phyloP scores from a whole-genome alignment of 345 rosid species.

The Eucalyptus shirleyi region DNA sequence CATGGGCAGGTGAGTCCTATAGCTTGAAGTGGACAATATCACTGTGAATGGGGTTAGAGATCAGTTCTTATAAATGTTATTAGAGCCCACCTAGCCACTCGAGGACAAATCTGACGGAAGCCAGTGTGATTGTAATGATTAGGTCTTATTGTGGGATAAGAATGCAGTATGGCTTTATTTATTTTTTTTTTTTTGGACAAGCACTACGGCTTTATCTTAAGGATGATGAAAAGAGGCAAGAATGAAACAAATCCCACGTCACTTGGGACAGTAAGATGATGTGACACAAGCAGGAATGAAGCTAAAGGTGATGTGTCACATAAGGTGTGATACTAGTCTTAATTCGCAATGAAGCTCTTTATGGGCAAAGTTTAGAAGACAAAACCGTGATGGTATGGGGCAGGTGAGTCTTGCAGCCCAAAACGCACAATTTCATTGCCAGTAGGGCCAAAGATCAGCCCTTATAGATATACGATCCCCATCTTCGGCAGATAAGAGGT shows the following conservation, averaged over 20 bases:
- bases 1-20: too few species aligned
- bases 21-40: too few species aligned
- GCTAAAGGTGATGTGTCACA: rapidly evolving
- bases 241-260: rapidly evolving
- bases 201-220: rapidly evolving
- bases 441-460: too few species aligned
- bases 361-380: background rate
- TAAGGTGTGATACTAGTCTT: background rate
- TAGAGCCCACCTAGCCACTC: too few species aligned
- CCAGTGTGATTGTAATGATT: too few species aligned
- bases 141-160: rapidly evolving
- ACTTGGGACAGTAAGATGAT: rapidly evolving
- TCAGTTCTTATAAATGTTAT: too few species aligned
- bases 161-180: rapidly evolving
- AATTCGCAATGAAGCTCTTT: too few species aligned
- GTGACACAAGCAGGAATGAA: background rate
- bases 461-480: background rate
- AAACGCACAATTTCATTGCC: too few species aligned
- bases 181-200: too few species aligned
- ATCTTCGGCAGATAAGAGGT: background rate
- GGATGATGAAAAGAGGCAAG: rapidly evolving
- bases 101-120: rapidly evolving
- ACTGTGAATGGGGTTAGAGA: too few species aligned
- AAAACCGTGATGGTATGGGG: too few species aligned
- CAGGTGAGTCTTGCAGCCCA: too few species aligned